phyloP scores from a whole-genome alignment of 352 stramenopile genomes.

The Pythium coloratum region DNA sequence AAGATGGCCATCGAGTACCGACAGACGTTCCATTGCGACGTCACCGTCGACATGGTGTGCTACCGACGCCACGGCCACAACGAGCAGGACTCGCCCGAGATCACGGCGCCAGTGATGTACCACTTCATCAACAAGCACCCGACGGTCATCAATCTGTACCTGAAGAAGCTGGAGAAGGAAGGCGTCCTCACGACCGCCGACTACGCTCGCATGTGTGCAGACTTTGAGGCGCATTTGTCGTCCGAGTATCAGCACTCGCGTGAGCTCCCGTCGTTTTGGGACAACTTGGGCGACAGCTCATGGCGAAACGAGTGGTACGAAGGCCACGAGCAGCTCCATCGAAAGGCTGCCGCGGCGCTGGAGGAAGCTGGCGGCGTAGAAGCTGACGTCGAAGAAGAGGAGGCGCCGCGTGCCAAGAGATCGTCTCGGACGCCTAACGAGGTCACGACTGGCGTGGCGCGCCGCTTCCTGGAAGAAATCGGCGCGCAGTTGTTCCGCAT shows the following conservation, averaged over 20 bases:
- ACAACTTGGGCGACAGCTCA: constrained; percentile 64
- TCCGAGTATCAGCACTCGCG: constrained; percentile 76
- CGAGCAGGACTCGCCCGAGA: constrained; percentile 91
- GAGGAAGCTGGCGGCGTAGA: background rate
- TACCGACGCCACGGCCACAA: constrained; percentile 99
- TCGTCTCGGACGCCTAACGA: background rate
- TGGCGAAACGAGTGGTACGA: constrained; percentile 43
- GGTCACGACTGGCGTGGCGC: constrained; percentile 66
- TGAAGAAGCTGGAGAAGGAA: constrained; percentile 63
- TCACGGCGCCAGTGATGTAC: constrained; percentile 91
- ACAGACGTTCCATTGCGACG: constrained; percentile 94
- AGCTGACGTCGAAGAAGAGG: background rate
- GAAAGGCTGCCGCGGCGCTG: background rate
- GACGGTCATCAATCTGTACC: constrained; percentile 77
- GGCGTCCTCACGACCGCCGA: constrained; percentile 51
- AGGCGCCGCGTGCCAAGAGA: background rate
- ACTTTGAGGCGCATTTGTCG: constrained; percentile 65
- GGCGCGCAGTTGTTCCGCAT: constrained; percentile 78
- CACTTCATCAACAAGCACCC: constrained; percentile 87
- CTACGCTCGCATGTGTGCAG: constrained; percentile 47
- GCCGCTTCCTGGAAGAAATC: constrained; percentile 70
- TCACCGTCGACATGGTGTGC: constrained; percentile 98
- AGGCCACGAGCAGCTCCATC: background rate
- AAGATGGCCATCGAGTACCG: constrained; percentile 90
- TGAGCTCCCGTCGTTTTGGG: constrained; percentile 70